Evolutionary conservation across 179 eudicot genomes (phyloP).

Genomic region (Silene coronaria): DNA sequence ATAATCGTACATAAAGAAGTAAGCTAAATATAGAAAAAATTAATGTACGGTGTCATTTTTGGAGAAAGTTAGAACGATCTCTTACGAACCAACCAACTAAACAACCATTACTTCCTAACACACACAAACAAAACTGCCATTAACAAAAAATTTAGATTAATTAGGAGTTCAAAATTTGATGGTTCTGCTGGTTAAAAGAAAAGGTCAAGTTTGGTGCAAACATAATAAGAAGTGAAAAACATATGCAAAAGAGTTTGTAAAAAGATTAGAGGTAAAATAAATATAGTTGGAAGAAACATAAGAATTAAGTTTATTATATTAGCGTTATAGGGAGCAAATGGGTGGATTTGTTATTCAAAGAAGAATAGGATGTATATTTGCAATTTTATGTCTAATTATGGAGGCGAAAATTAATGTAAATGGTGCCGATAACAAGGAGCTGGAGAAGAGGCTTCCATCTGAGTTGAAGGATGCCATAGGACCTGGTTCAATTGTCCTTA

Average conservation of each 20-base stretch:
- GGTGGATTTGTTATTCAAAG: background rate
- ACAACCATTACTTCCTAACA: background rate
- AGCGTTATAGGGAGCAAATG: background rate
- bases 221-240: background rate
- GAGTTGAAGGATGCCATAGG: background rate
- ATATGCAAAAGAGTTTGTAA: background rate
- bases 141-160: background rate
- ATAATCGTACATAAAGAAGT: background rate
- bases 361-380: conserved; percentile 10
- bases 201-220: background rate
- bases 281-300: background rate
- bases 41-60: background rate
- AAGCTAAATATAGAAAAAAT: background rate
- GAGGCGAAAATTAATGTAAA: conserved; percentile 1
- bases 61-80: background rate
- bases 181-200: background rate
- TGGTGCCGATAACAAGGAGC: conserved; percentile 7
- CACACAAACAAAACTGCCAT: background rate
- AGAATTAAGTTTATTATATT: background rate
- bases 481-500: background rate
- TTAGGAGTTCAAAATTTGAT: background rate
- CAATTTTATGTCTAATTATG: conserved; percentile 2
- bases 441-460: background rate
- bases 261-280: no score
- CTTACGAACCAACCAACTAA: background rate